Conservation (phyloP, 192 early-diverging fungal species). For the Coemansia sp. region DNA sequence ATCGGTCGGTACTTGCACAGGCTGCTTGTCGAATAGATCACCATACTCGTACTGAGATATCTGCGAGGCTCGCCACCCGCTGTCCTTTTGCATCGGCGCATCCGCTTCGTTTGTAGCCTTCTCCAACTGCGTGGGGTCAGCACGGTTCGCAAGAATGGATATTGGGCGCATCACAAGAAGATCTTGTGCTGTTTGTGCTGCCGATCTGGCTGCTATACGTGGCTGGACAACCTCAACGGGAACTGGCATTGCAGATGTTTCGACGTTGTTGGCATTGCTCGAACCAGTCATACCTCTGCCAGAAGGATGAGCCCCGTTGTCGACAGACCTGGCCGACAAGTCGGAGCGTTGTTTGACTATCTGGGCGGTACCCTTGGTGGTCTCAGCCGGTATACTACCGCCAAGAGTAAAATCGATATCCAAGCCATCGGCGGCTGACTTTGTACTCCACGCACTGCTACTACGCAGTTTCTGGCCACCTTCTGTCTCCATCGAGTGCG, state of each 20-base stretch:
- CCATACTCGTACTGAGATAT: constrained; percentile 42
- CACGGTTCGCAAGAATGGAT: constrained; percentile 16
- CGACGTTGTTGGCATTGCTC: not conserved
- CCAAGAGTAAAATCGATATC: not conserved
- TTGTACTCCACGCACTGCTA: constrained; percentile 1
- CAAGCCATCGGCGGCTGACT: not conserved
- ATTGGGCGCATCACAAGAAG: constrained; percentile 45
- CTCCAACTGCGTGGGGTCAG: not conserved
- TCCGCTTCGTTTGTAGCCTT: constrained; percentile 4
- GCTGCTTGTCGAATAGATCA: not conserved
- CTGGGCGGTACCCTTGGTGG: not conserved
- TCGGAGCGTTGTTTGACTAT: not conserved
- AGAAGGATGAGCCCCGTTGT: not conserved
- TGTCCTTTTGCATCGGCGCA: constrained; percentile 4
- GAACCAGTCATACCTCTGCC: not conserved
- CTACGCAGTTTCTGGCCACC: constrained; percentile 2
- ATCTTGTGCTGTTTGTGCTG: constrained; percentile 29
- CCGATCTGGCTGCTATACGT: constrained; percentile 5
- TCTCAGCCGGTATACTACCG: not conserved
- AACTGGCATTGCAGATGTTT: not conserved
- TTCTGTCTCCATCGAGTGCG: constrained; percentile 32
- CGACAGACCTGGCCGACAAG: not conserved
- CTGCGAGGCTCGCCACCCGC: constrained; percentile 16
- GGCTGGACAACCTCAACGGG: not conserved
- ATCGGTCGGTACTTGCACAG: constrained; percentile 2